Percentiles rank a stretch among this genome's conserved stretches.
These are phyloP conservation scores for Candida succiphila DNA, from an alignment of 805 yeast species.

Conservation along the genomic window DNA sequence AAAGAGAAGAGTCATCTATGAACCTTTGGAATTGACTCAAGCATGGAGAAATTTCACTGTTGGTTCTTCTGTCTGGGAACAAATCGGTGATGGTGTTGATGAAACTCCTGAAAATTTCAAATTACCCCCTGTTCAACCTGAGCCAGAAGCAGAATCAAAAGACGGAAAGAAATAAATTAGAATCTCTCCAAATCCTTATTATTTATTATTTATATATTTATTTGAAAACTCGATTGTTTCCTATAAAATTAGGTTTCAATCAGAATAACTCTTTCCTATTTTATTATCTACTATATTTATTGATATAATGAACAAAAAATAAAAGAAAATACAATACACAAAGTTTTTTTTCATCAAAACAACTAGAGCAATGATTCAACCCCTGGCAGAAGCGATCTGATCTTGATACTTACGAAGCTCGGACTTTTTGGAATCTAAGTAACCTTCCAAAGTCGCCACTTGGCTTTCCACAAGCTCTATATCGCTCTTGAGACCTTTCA, in stretches of 20 bases:
- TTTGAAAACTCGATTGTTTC: background rate
- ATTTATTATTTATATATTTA: conserved; percentile 1
- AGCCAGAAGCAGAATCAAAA: conserved; percentile 41
- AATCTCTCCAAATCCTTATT: background rate
- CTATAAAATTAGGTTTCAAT: background rate
- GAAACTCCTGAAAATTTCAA: conserved; percentile 73
- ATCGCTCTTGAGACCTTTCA: conserved; percentile 48
- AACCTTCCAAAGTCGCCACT: conserved; percentile 61
- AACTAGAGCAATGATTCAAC: too few species aligned
- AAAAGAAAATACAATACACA: too few species aligned
- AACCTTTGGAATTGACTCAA: conserved; percentile 84
- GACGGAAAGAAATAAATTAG: conserved; percentile 18
- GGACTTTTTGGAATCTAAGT: conserved; percentile 45
- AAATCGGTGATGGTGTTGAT: conserved; percentile 80
- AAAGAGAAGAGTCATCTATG: conserved; percentile 81
- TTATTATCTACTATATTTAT: conserved; percentile 1
- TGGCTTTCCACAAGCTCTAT: conserved; percentile 68
- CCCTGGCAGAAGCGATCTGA: conserved; percentile 20
- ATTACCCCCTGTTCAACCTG: conserved; percentile 76
- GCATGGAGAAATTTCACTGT: conserved; percentile 88
- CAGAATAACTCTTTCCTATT: conserved; percentile 1
- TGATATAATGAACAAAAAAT: too few species aligned
- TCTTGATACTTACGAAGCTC: conserved; percentile 45
- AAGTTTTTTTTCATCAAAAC: too few species aligned
- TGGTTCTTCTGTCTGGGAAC: conserved; percentile 88